Base-by-base conservation (phyloP, 129 eudicot genomes). In the Escallonia herrerae region DNA sequence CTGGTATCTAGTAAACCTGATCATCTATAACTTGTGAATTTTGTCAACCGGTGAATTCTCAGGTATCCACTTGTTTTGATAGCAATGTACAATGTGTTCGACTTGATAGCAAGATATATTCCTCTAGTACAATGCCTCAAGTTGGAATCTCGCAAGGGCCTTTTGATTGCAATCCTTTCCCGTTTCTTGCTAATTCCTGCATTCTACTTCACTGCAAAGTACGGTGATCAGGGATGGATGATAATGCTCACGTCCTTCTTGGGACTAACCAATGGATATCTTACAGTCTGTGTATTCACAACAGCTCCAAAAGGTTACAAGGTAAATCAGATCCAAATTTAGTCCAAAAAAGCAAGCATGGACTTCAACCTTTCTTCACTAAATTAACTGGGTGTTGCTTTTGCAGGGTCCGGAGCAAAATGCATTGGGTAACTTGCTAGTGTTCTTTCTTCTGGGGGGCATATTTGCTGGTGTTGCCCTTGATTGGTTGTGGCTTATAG, bases 331-430 rank as follows among this genome's bases (percentile, higher is more conserved):
- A 22, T 22, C 33, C 33, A 22, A 22, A 22, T 22, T 22, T 7
- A 50, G 10, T 5, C 43, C 40, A 38, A 33, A 44, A 44, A 22
- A 22, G 33, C 33, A 22, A 22, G 33, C 33, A 22, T 22, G 33
- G 33, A 22, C 33, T 22, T 22, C 33, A 22, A 22, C 1, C 33
- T 22, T 22, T 22, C 33, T 22, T 22, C 33, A 22, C 1, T 22
- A 22, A 22, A 22, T 22, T 22, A 22, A 22, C 33, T 22, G 33
- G 33, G 33, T 22, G 33, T 22, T 22, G 33, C 33, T 42, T 48
- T 81, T 68, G 49, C 62, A 90, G 90, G 97, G 89, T 6, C 95
- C 91, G 37, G 95, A 90, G 82, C 86, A 86, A 71, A 86, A 90
- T 50, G 91, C 97, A 57, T 45, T 84, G 74, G 95, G 91, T n/a